Evolutionary conservation across 192 early-diverging fungal species (phyloP).

Genomic region (Podila epicladia): DNA sequence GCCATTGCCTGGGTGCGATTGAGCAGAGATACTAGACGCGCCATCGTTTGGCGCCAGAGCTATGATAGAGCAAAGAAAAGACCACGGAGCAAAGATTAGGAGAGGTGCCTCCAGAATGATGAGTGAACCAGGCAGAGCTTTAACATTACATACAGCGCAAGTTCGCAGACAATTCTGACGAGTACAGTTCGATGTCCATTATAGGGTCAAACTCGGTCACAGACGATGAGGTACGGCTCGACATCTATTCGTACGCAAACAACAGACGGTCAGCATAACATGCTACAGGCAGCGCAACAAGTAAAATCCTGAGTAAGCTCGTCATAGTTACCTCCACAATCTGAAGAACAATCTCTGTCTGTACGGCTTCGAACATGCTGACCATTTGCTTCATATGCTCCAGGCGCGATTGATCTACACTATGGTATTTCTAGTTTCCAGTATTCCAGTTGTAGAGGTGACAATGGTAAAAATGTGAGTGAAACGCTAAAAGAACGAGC

Average conservation of each 20-base stretch:
- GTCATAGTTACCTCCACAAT: constrained; percentile 30
- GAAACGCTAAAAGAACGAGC: not conserved
- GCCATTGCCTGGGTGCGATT: constrained; percentile 30
- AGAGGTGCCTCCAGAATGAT: not conserved
- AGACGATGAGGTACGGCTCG: constrained; percentile 17
- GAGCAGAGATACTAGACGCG: constrained; percentile 6
- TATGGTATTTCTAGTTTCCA: constrained; percentile 49
- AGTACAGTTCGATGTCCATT: constrained; percentile 37
- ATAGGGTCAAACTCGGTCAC: constrained; percentile 34
- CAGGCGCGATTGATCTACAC: constrained; percentile 42
- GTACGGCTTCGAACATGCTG: constrained; percentile 43
- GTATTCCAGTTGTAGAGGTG: not conserved
- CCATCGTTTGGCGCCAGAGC: constrained; percentile 23
- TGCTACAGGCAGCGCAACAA: not conserved
- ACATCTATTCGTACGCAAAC: constrained; percentile 15
- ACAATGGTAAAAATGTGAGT: no score
- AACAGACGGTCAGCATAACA: not conserved
- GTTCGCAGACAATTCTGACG: constrained; percentile 25
- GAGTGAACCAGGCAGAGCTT: no score
- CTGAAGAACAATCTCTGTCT: constrained; percentile 43
- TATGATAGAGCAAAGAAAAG: not conserved
- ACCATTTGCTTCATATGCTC: constrained; percentile 48
- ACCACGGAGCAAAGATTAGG: not conserved
- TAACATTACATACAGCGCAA: constrained; percentile 20
- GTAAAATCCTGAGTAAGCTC: not conserved